phyloP scores from a whole-genome alignment of 2,329 filamentous ascomycete species.

The Claviceps pusilla region DNA sequence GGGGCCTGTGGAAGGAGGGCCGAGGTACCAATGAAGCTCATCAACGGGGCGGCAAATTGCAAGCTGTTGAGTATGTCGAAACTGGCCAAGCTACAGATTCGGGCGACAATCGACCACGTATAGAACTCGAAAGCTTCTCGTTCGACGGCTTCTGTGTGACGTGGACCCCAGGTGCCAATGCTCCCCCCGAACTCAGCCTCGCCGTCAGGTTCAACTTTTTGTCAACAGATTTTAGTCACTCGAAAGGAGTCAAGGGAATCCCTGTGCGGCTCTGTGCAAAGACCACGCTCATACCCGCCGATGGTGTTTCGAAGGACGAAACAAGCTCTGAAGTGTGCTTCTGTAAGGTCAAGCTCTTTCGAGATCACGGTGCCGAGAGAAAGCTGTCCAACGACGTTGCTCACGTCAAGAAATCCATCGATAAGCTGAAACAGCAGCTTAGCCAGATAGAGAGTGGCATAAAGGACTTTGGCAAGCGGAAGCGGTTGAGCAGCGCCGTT shows the following conservation, averaged over 20 bases:
- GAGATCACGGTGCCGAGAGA: slow-evolving; percentile 86
- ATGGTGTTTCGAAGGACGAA: slow-evolving; percentile 32
- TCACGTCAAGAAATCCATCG: slow-evolving; percentile 91
- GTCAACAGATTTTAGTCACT: slow-evolving; percentile 96
- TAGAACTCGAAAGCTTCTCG: slow-evolving; percentile 61
- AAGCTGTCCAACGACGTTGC: slow-evolving; percentile 90
- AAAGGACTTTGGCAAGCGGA: slow-evolving; percentile 52
- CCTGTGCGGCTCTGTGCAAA: slow-evolving; percentile 87
- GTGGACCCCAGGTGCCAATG: slow-evolving; percentile 63
- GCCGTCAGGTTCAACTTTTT: slow-evolving; percentile 96
- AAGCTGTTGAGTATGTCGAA: slow-evolving; percentile 89
- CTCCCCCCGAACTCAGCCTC: slow-evolving; percentile 62
- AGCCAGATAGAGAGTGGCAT: slow-evolving; percentile 56
- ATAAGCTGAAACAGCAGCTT: slow-evolving; percentile 90
- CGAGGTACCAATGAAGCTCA: slow-evolving; percentile 92
- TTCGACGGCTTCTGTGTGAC: slow-evolving; percentile 89
- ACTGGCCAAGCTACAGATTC: slow-evolving; percentile 42
- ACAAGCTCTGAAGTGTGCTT: slow-evolving; percentile 61
- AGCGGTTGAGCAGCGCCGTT: slow-evolving; percentile 35
- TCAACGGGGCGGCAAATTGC: slow-evolving; percentile 77
- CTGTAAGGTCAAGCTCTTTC: slow-evolving; percentile 94
- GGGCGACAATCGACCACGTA: slow-evolving; percentile 50
- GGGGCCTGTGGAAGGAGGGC: slow-evolving; percentile 89
- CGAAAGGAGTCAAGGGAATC: slow-evolving; percentile 95
- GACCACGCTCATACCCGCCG: slow-evolving; percentile 51